A percentile compares a stretch with the other conserved stretches of the same genome.
phyloP scores from a whole-genome alignment of 345 rosid species.

The Rhodamnia argentea region DNA sequence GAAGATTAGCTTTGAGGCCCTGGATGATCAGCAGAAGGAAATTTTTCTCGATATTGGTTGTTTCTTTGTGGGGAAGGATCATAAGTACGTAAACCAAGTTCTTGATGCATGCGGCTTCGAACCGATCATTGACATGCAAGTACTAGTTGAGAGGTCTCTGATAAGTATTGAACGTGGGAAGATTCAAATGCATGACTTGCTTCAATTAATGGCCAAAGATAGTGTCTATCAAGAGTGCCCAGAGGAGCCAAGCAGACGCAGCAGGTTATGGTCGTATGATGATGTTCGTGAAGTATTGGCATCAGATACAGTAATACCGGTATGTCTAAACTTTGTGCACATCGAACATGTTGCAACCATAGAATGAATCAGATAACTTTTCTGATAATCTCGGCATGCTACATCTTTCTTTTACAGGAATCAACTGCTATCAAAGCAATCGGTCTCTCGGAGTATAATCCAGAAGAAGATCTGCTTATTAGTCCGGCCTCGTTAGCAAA shows the following conservation, averaged over 20 bases:
- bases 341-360: background rate
- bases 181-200: slow-evolving; percentile 13
- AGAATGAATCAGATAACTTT: background rate
- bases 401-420: slow-evolving; percentile 1
- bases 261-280: slow-evolving; percentile 8
- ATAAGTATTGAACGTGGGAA: background rate
- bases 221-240: slow-evolving; percentile 9
- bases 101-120: background rate
- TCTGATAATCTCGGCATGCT: background rate
- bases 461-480: background rate
- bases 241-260: slow-evolving; percentile 3
- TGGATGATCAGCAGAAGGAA: background rate
- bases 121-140: background rate
- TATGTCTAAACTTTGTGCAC: background rate
- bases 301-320: background rate
- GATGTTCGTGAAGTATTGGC: slow-evolving; percentile 2
- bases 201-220: slow-evolving; percentile 10
- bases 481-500: background rate
- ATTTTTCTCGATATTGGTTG: slow-evolving; percentile 12
- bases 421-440: slow-evolving; percentile 8
- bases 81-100: background rate
- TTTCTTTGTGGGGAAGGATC: slow-evolving; percentile 1
- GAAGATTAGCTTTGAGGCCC: slow-evolving; percentile 1
- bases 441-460: background rate
- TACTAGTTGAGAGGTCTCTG: slow-evolving; percentile 4